A percentile compares a stretch with the other conserved stretches of the same genome.
Evolutionary conservation across 2,329 filamentous ascomycete species (phyloP).

Genomic region (Bipolaris oryzae): DNA sequence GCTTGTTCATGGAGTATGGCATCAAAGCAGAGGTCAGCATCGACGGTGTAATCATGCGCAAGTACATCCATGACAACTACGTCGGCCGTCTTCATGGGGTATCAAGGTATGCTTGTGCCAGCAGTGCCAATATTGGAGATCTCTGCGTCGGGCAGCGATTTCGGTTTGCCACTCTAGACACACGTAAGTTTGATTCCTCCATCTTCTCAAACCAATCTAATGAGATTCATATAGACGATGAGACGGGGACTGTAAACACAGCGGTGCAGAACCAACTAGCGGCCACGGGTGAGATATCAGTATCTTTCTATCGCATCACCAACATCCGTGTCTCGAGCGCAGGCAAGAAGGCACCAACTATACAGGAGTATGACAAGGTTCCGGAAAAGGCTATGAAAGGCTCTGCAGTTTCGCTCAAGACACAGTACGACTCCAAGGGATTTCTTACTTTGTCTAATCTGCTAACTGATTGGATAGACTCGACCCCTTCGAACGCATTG

Average conservation of each 20-base stretch:
- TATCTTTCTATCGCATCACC: conserved; percentile 3
- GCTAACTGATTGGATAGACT: background rate
- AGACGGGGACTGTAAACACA: background rate
- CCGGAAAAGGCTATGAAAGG: conserved; percentile 16
- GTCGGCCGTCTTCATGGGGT: background rate
- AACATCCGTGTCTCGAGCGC: conserved; percentile 1
- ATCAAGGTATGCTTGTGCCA: background rate
- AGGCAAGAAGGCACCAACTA: conserved; percentile 3
- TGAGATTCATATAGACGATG: background rate
- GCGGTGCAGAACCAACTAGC: conserved; percentile 1
- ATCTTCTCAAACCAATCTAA: background rate
- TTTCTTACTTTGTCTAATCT: background rate
- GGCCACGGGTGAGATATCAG: conserved; percentile 2
- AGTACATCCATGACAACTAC: background rate
- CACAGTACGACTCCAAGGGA: background rate
- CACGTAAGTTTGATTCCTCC: background rate
- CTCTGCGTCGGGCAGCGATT: conserved; percentile 6
- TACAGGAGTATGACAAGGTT: conserved; percentile 2
- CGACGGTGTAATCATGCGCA: conserved; percentile 11
- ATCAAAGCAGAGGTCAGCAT: conserved; percentile 10
- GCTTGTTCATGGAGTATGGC: conserved; percentile 4
- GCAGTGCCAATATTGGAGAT: background rate
- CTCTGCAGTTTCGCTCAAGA: conserved; percentile 8
- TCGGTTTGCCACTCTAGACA: conserved; percentile 6
- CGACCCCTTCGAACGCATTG: background rate